A percentile compares a stretch with the other conserved stretches of the same genome.
These are phyloP conservation scores for Colletotrichum lindemuthianum DNA, from an alignment of 2,329 filamentous ascomycete species.

Conservation along the genomic window DNA sequence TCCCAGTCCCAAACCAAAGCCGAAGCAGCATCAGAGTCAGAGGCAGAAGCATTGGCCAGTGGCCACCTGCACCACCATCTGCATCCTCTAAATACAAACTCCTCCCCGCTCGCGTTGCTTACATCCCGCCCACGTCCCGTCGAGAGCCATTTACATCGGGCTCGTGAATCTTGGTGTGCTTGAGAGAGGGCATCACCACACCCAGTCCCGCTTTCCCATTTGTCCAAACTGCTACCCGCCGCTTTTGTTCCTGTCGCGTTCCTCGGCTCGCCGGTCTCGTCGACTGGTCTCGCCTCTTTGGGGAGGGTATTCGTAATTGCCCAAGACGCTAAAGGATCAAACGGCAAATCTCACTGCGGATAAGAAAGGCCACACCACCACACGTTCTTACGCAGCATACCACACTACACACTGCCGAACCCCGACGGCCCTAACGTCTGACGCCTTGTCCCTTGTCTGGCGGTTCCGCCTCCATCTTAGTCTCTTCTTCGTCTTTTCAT, in stretches of 20 bases:
- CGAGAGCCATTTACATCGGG: not conserved
- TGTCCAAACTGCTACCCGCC: conserved; percentile 6
- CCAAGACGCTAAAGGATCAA: conserved; percentile 38
- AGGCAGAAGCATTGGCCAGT: conserved; percentile 30
- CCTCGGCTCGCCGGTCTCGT: conserved; percentile 31
- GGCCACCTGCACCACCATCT: conserved; percentile 14
- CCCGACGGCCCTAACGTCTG: conserved; percentile 18
- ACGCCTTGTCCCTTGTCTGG: conserved; percentile 19
- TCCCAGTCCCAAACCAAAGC: no score
- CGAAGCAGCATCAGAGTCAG: no score
- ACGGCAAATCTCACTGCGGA: conserved; percentile 32
- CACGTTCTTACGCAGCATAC: no score
- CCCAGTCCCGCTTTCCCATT: conserved; percentile 19
- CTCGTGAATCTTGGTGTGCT: not conserved
- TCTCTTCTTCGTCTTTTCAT: not conserved
- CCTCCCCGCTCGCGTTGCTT: not conserved
- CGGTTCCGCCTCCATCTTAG: not conserved
- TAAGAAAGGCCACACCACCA: not conserved
- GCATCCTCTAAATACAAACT: conserved; percentile 30
- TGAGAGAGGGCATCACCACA: conserved; percentile 4
- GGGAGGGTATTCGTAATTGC: conserved; percentile 37
- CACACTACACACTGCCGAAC: not conserved
- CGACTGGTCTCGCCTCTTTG: conserved; percentile 24
- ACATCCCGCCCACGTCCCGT: no score
- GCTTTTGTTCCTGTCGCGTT: conserved; percentile 29